A percentile compares a stretch with the other conserved stretches of the same genome.
Evolutionary conservation across 352 stramenopile genomes (phyloP).

Genomic region (Phytophthora pini): DNA sequence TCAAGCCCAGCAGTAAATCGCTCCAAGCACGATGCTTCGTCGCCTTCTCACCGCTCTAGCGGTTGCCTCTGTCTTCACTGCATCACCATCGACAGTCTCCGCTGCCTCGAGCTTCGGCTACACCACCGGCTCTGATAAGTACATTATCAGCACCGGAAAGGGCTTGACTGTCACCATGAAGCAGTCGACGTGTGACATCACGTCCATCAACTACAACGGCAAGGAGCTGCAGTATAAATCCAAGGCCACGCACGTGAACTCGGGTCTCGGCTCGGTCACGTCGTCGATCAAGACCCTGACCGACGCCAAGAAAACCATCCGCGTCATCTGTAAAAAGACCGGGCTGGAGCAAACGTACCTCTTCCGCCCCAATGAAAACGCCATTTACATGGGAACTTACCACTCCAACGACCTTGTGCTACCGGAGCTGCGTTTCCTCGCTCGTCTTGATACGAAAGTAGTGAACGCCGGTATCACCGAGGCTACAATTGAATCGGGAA

Average conservation of each 20-base stretch:
- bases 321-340: conserved; percentile 39
- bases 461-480: conserved; percentile 39
- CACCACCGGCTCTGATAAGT: conserved; percentile 41
- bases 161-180: conserved; percentile 48
- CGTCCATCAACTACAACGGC: conserved; percentile 35
- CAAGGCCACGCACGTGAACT: conserved; percentile 46
- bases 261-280: conserved; percentile 36
- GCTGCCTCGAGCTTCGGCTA: conserved; percentile 44
- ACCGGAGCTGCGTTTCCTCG: conserved; percentile 52
- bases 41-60: conserved; percentile 11
- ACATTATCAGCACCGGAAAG: conserved; percentile 40
- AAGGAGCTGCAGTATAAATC: conserved; percentile 48
- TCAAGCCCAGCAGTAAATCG: conserved; percentile 10
- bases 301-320: conserved; percentile 38
- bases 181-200: conserved; percentile 53
- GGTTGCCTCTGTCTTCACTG: conserved; percentile 2
- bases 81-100: conserved; percentile 13
- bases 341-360: conserved; percentile 58
- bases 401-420: conserved; percentile 40
- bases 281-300: conserved; percentile 35
- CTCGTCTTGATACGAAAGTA: conserved; percentile 40
- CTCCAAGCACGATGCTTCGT: conserved; percentile 14
- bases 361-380: conserved; percentile 53
- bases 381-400: conserved; percentile 64
- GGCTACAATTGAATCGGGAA: conserved; percentile 43